Evolutionary conservation across 495 filamentous ascomycete species (phyloP).

Genomic region (Aspergillus steynii): DNA sequence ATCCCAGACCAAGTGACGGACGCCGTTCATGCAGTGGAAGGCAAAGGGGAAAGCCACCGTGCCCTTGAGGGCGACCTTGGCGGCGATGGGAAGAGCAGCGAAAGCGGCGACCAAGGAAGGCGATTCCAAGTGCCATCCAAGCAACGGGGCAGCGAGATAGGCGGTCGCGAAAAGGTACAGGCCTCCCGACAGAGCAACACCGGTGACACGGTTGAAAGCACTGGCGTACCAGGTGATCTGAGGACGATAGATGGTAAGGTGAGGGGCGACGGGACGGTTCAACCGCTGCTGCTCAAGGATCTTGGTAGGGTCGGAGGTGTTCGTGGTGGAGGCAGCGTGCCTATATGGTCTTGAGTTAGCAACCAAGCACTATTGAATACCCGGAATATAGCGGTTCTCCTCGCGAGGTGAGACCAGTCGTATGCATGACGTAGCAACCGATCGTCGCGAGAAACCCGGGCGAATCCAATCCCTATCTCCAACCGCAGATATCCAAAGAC

Average conservation of each 20-base stretch:
- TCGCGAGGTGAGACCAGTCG: neutral
- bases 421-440: slow-evolving; percentile 35
- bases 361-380: neutral
- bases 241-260: slow-evolving; percentile 85
- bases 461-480: neutral
- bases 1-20: slow-evolving; percentile 92
- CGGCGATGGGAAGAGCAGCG: slow-evolving; percentile 65
- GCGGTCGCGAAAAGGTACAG: slow-evolving; percentile 82
- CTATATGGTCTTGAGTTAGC: slow-evolving; percentile 22
- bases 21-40: slow-evolving; percentile 82
- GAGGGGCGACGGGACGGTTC: slow-evolving; percentile 80
- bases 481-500: neutral
- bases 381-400: neutral
- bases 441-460: neutral
- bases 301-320: slow-evolving; percentile 56
- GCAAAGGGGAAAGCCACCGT: slow-evolving; percentile 77
- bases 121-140: slow-evolving; percentile 85
- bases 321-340: slow-evolving; percentile 59
- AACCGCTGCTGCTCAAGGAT: slow-evolving; percentile 86
- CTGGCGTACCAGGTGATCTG: slow-evolving; percentile 84
- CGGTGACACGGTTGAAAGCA: slow-evolving; percentile 78
- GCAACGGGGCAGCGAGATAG: slow-evolving; percentile 77
- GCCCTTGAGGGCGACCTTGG: slow-evolving; percentile 74
- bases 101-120: slow-evolving; percentile 76
- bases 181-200: slow-evolving; percentile 64